phyloP scores from a whole-genome alignment of 305 asterid genomes.

The Coffea humblotiana region DNA sequence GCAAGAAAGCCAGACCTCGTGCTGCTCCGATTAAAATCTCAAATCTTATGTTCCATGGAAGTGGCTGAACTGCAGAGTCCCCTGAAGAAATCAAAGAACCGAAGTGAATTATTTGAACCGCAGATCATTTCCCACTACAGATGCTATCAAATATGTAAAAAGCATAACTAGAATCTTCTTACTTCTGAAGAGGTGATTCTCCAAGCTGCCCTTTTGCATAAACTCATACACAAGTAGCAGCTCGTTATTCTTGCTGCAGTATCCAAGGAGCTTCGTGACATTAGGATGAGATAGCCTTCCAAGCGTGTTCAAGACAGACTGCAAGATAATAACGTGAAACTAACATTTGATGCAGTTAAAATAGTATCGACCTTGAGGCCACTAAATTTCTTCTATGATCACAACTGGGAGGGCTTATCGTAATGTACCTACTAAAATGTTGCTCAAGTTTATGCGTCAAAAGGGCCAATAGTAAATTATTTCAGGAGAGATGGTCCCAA shows the following conservation, averaged over 20 bases:
- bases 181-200: constrained; percentile 48
- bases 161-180: background rate
- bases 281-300: constrained; percentile 48
- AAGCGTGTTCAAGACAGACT: constrained; percentile 42
- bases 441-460: background rate
- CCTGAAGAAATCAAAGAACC: constrained; percentile 33
- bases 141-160: background rate
- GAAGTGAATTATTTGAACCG: background rate
- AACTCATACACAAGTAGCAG: constrained; percentile 42
- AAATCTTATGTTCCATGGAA: constrained; percentile 64
- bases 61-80: constrained; percentile 68
- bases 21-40: constrained; percentile 65
- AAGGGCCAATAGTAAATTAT: background rate
- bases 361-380: too few relatives aligned
- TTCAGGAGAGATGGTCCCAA: background rate
- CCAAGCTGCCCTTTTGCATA: constrained; percentile 50
- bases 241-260: constrained; percentile 38
- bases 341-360: too few relatives aligned
- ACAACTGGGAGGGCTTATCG: background rate
- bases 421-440: background rate
- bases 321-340: background rate
- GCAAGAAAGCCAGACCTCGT: constrained; percentile 64
- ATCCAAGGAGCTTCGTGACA: constrained; percentile 45
- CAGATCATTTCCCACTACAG: background rate
- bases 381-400: background rate